Base-by-base conservation (phyloP, 2,329 filamentous ascomycete genomes). In the Phyllosticta paracitricarpa region DNA sequence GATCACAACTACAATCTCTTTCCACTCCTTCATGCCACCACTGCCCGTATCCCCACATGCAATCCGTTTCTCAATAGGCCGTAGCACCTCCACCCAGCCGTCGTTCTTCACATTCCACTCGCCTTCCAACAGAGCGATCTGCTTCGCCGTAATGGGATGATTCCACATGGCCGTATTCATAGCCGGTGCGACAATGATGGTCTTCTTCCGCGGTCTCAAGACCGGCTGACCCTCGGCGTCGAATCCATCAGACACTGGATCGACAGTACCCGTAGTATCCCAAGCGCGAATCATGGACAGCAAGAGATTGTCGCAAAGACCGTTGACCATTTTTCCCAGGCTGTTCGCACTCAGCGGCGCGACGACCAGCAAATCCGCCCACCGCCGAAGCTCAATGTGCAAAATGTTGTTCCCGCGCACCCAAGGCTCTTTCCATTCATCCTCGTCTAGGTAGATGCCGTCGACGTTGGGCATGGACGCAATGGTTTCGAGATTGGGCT, bases 161-260 rank as follows among this genome's bases (percentile, higher is more conserved):
- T 81, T 79, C 88, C 89, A 96, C 92, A 96, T 96, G 3, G 87
- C 85, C 25, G 85, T 91, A 72, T 97, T 96, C 90, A 96, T 96
- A 30, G 88, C 86, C 1, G 87, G 86, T 2, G 89, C 89, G 0
- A 93, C 88, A 1, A 94, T 68, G 40, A 96, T 90, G 65, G 79
- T 82, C 72, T 87, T 87, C 72, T 80, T 84, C 58, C 70, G 73
- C 24, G 55, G 48, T n/a, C 40, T 14, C 58, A 25, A 24, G 14
- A 30, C 22, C 48, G 9, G n/a, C 24, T n/a, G 25, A 5, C n/a
- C 54, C 30, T 51, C 33, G 25, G 54, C 52, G 1, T 35, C 58
- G 28, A 19, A 48, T 9, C 6, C 54, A 54, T 26, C 54, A 54
- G 19, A 60, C 35, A 59, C 53, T 14, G 57, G 60, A 63, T 88